Percentiles rank a stretch among this genome's conserved stretches.
phyloP scores from a whole-genome alignment of 208 protist species.

The Crithidia bombi region DNA sequence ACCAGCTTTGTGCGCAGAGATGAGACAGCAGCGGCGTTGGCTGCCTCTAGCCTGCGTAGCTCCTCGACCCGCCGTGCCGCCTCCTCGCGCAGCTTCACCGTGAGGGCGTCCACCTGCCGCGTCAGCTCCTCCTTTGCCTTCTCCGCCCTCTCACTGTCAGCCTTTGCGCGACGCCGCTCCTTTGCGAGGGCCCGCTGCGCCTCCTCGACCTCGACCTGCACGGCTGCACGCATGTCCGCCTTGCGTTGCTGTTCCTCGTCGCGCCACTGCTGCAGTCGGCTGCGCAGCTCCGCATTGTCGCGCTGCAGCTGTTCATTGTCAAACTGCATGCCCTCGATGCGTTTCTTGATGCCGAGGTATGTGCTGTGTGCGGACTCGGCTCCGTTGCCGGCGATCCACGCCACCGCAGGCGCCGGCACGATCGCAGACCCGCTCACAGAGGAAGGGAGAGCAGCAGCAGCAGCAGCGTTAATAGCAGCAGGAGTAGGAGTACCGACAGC shows the following conservation, averaged over 20 bases:
- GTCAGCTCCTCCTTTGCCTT: slow-evolving; percentile 63
- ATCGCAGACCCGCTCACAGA: slow-evolving; percentile 3
- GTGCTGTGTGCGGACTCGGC: slow-evolving; percentile 54
- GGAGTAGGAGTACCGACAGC: too few species aligned
- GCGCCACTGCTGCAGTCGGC: slow-evolving; percentile 44
- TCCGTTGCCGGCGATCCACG: slow-evolving; percentile 27
- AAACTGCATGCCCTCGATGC: slow-evolving; percentile 77
- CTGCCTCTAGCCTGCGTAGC: slow-evolving; percentile 55
- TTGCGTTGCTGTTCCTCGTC: slow-evolving; percentile 44
- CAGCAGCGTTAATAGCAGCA: background rate
- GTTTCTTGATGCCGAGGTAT: slow-evolving; percentile 84
- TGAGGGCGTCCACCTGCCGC: slow-evolving; percentile 59
- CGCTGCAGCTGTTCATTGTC: slow-evolving; percentile 73
- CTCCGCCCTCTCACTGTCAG: slow-evolving; percentile 40
- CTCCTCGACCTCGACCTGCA: slow-evolving; percentile 54
- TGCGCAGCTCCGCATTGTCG: slow-evolving; percentile 72
- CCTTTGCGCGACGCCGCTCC: slow-evolving; percentile 37
- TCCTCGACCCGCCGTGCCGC: slow-evolving; percentile 59
- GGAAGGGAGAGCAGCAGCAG: background rate
- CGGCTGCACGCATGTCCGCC: slow-evolving; percentile 36
- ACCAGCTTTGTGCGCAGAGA: slow-evolving; percentile 72
- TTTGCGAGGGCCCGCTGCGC: slow-evolving; percentile 38
- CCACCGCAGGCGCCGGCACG: slow-evolving; percentile 7
- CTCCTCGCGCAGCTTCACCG: slow-evolving; percentile 58
- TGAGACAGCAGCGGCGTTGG: slow-evolving; percentile 67